A percentile compares a stretch with the other conserved stretches of the same genome.
phyloP scores from a whole-genome alignment of 768 basidiomycete species.

The Podaxis mareebaensis region DNA sequence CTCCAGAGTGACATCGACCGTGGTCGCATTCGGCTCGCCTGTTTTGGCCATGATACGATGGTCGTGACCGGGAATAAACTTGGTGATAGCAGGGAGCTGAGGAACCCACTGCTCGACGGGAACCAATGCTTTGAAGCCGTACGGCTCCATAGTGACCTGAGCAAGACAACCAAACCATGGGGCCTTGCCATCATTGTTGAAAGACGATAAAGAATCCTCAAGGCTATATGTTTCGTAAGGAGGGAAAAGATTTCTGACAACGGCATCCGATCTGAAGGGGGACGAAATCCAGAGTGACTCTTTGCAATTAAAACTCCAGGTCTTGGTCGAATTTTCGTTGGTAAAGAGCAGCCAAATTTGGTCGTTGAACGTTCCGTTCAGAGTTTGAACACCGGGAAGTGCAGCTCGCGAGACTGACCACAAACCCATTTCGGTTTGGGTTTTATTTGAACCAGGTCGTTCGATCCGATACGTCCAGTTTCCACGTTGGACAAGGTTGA shows the following conservation, averaged over 20 bases:
- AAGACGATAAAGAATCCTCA: constrained; percentile 63
- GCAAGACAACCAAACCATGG: constrained; percentile 79
- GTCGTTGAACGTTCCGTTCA: constrained; percentile 59
- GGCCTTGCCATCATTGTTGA: constrained; percentile 53
- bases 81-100: constrained; percentile 72
- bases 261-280: constrained; percentile 63
- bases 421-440: constrained; percentile 82
- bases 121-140: constrained; percentile 82
- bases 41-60: constrained; percentile 57
- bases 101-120: constrained; percentile 65
- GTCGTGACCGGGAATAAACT: constrained; percentile 87
- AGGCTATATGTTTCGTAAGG: constrained; percentile 84
- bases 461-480: constrained; percentile 83
- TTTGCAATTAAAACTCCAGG: constrained; percentile 65
- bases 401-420: constrained; percentile 79
- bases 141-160: constrained; percentile 65
- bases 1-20: constrained; percentile 71
- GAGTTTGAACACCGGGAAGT: constrained; percentile 56
- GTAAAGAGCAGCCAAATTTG: constrained; percentile 85
- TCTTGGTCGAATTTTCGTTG: constrained; percentile 77
- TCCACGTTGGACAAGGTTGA: constrained; percentile 77
- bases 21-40: constrained; percentile 51
- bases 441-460: constrained; percentile 83
- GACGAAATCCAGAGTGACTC: constrained; percentile 71
- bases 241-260: constrained; percentile 73